phyloP scores from a whole-genome alignment of 768 basidiomycete genomes.

The Kondoa malvinella region DNA sequence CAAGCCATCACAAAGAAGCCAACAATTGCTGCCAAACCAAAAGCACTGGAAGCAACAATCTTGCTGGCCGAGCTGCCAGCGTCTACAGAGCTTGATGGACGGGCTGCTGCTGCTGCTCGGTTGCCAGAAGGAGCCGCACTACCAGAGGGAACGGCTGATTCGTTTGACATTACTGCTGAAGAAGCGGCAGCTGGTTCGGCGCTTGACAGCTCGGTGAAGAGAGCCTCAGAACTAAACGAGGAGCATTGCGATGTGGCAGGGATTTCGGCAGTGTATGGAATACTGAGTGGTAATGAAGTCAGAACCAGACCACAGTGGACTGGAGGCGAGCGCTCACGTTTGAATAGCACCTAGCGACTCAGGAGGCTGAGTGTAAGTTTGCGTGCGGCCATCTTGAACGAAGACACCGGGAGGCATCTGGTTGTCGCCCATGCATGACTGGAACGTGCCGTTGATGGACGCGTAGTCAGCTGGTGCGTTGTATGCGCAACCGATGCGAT shows the following conservation, averaged over 20 bases:
- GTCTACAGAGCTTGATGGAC: no score
- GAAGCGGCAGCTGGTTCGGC: not conserved
- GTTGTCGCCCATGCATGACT: conserved; percentile 50
- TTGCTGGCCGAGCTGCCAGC: no score
- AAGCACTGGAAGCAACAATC: no score
- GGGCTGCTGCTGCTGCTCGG: no score
- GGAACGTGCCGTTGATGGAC: conserved; percentile 41
- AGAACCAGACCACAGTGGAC: no score
- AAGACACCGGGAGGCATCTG: conserved; percentile 41
- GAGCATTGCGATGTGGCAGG: conserved; percentile 29
- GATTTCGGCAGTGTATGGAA: conserved; percentile 27
- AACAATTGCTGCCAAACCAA: no score
- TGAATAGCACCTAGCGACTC: conserved; percentile 23
- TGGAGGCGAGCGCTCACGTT: no score
- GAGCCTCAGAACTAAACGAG: conserved; percentile 19
- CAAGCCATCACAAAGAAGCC: no score
- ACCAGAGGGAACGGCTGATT: not conserved
- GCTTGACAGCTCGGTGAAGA: conserved; percentile 20
- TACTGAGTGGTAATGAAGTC: no score
- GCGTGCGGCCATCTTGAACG: conserved; percentile 32
- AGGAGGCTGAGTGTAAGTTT: conserved; percentile 22
- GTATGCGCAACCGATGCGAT: conserved; percentile 56
- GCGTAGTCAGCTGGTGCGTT: conserved; percentile 52
- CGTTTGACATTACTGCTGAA: not conserved
- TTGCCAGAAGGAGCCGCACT: not conserved